Conservation (phyloP, 2,329 filamentous ascomycete species). For the Canariomyces notabilis region DNA sequence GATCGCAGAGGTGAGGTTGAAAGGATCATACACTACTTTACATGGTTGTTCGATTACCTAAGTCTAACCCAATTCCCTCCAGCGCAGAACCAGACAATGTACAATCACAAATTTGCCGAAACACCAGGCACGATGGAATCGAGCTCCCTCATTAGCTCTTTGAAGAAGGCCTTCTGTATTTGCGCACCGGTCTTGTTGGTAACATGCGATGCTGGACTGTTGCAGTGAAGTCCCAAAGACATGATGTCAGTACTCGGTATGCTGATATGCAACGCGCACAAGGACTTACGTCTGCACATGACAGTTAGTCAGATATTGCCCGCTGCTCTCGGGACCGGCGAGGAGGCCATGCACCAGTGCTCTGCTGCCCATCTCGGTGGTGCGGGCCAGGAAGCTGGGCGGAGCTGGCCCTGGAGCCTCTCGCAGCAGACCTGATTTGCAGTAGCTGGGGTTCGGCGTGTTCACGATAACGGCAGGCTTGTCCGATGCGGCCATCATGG, state of each 20-base stretch:
- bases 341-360: constrained; percentile 29
- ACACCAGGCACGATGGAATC: constrained; percentile 30
- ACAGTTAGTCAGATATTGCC: constrained; percentile 32
- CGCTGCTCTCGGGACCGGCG: constrained; percentile 30
- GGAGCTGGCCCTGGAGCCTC: constrained; percentile 6
- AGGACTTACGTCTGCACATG: constrained; percentile 25
- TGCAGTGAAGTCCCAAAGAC: neutral
- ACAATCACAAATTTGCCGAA: constrained; percentile 19
- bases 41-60: no score
- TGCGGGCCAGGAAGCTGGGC: constrained; percentile 34
- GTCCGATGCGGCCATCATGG: constrained; percentile 1
- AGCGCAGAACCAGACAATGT: no score
- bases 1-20: no score
- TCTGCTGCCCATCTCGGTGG: constrained; percentile 41
- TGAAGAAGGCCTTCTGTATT: constrained; percentile 30
- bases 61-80: no score
- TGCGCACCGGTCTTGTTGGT: constrained; percentile 29
- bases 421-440: constrained; percentile 32
- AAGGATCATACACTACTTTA: no score
- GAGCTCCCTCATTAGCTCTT: constrained; percentile 31
- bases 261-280: no score
- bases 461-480: constrained; percentile 31
- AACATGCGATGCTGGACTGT: constrained; percentile 29
- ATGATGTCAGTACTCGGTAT: no score
- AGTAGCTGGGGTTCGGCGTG: constrained; percentile 38